phyloP scores from a whole-genome alignment of 1,139 yeast genomes.

The Taphrina betulina region DNA sequence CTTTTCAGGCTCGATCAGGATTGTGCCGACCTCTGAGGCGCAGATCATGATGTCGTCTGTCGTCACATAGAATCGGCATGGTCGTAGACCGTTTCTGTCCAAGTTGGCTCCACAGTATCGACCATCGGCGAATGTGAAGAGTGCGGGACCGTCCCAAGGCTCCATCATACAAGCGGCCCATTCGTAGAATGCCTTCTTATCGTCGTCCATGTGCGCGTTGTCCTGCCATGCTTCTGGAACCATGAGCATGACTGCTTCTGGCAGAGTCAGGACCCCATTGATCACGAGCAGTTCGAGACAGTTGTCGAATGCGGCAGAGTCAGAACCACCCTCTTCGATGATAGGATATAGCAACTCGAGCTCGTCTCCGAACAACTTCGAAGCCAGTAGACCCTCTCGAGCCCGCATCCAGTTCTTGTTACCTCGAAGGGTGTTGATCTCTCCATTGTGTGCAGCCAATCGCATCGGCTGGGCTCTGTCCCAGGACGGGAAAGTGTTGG shows the following conservation, averaged over 20 bases:
- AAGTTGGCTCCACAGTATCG: conserved; percentile 97
- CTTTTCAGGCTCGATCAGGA: conserved; percentile 79
- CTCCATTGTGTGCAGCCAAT: conserved; percentile 98
- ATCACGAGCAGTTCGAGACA: conserved; percentile 87
- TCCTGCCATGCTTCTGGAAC: conserved; percentile 99
- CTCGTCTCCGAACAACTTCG: conserved; percentile 84
- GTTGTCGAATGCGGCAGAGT: conserved; percentile 97
- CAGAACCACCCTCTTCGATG: conserved; percentile 98
- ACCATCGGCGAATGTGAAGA: conserved; percentile 95
- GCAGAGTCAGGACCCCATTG: conserved; percentile 86
- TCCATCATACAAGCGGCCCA: conserved; percentile 99
- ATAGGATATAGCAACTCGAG: conserved; percentile 88
- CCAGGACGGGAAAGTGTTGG: conserved; percentile 99
- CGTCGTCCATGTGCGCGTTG: conserved; percentile 76
- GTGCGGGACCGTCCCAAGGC: conserved; percentile 99
- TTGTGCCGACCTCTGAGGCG: conserved; percentile 97
- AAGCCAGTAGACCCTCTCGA: conserved; percentile 93
- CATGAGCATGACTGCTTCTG: conserved; percentile 95
- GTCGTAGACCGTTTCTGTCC: conserved; percentile 96
- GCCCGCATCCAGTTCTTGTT: conserved; percentile 99
- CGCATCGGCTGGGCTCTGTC: conserved; percentile 98
- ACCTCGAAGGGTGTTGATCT: conserved; percentile 93
- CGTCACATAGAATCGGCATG: conserved; percentile 95
- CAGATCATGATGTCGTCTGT: conserved; percentile 94
- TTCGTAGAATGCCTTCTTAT: conserved; percentile 90